A percentile compares a stretch with the other conserved stretches of the same genome.
These are phyloP conservation scores for Prunus davidiana DNA, from an alignment of 306 rosid species.

Conservation along the genomic window DNA sequence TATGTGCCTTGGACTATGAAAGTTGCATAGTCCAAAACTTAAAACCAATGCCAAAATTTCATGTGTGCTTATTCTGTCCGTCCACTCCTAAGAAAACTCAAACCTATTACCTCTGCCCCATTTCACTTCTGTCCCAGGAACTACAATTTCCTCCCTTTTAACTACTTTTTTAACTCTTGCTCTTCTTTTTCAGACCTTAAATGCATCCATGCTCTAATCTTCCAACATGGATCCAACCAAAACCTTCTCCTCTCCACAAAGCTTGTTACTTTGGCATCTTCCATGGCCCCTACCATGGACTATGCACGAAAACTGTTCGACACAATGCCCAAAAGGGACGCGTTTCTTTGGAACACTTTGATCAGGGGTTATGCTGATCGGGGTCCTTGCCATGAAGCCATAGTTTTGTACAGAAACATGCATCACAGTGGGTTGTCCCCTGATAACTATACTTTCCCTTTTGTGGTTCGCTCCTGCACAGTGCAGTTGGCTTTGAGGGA, in stretches of 20 bases:
- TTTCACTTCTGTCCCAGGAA: background rate
- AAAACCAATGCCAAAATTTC: background rate
- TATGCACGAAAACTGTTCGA: slow-evolving; percentile 43
- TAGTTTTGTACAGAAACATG: slow-evolving; percentile 53
- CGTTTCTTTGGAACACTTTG: slow-evolving; percentile 75
- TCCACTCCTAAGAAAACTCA: background rate
- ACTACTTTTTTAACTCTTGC: slow-evolving; percentile 10
- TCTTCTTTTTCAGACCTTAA: slow-evolving; percentile 19
- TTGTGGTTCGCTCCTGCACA: slow-evolving; percentile 76
- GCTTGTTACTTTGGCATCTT: slow-evolving; percentile 19
- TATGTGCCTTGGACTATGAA: background rate
- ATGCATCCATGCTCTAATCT: slow-evolving; percentile 14
- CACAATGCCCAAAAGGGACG: slow-evolving; percentile 54
- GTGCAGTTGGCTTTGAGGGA: slow-evolving; percentile 58
- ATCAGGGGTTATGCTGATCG: slow-evolving; percentile 78
- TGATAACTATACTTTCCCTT: slow-evolving; percentile 70
- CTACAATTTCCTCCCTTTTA: slow-evolving; percentile 6
- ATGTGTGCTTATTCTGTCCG: slow-evolving; percentile 5
- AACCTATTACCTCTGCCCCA: background rate
- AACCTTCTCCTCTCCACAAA: slow-evolving; percentile 18
- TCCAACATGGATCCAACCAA: background rate
- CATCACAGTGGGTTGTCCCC: slow-evolving; percentile 55
- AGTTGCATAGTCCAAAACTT: background rate
- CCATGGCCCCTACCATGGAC: slow-evolving; percentile 11
- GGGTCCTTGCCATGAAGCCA: slow-evolving; percentile 66